A percentile compares a stretch with the other conserved stretches of the same genome.
These are phyloP conservation scores for Hypoxylon crocopeplum DNA, from an alignment of 495 filamentous ascomycete species.

Conservation along the genomic window DNA sequence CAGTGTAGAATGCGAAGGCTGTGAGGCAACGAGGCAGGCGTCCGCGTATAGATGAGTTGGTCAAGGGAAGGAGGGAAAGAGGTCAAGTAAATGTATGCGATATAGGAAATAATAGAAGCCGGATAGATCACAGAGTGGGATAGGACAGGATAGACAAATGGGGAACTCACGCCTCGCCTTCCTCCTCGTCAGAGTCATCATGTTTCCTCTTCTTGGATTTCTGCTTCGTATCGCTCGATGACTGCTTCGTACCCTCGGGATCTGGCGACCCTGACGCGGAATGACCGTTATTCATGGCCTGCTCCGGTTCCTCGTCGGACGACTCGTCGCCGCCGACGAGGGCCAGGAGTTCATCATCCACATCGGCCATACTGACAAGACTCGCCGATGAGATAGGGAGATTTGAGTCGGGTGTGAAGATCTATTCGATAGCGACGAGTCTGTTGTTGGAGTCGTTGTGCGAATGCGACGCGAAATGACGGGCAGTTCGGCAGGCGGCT, in stretches of 20 bases:
- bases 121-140: too few species aligned
- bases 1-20: neutral
- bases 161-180: slow-evolving; percentile 84
- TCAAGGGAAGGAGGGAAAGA: too few species aligned
- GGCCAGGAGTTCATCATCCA: slow-evolving; percentile 88
- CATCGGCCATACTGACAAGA: slow-evolving; percentile 65
- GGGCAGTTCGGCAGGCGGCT: neutral
- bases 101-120: neutral
- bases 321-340: slow-evolving; percentile 73
- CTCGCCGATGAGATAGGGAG: neutral
- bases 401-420: neutral
- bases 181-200: slow-evolving; percentile 74
- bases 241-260: slow-evolving; percentile 42
- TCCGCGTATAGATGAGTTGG: too few species aligned
- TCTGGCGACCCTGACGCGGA: slow-evolving; percentile 45
- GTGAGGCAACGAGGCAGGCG: neutral
- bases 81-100: neutral
- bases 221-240: slow-evolving; percentile 57
- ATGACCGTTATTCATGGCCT: slow-evolving; percentile 46
- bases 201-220: slow-evolving; percentile 50
- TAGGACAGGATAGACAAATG: neutral
- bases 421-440: neutral
- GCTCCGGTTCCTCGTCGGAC: slow-evolving; percentile 56
- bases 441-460: neutral
- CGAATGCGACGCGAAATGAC: neutral